Conservation (phyloP, 139 green algal species). For the Parachlorella kessleri region DNA sequence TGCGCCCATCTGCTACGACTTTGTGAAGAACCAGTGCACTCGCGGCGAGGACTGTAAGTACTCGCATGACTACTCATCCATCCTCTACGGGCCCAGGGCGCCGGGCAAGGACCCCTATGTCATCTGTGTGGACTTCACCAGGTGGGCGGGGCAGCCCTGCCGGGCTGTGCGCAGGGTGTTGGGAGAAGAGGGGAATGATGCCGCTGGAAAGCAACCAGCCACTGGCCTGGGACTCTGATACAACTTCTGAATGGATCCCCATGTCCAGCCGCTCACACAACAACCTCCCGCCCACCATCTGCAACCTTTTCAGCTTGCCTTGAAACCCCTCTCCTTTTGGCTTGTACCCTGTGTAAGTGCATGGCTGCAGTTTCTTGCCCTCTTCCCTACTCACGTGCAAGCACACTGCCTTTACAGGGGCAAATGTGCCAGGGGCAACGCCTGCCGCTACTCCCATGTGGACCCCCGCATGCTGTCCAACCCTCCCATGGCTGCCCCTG, state of each 20-base stretch:
- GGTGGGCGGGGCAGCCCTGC: background rate
- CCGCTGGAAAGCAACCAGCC: background rate
- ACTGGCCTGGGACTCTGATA: too few species aligned
- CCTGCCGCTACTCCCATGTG: conserved; percentile 22
- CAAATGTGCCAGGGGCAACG: conserved; percentile 5
- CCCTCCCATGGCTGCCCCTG: background rate
- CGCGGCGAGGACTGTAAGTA: conserved; percentile 77
- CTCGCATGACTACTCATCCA: conserved; percentile 75
- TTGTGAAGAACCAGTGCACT: conserved; percentile 80
- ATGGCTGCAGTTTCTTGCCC: background rate
- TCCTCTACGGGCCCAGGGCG: conserved; percentile 9
- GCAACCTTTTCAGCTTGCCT: too few species aligned
- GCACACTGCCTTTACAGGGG: conserved; percentile 1
- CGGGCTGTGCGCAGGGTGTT: background rate
- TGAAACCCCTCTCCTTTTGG: too few species aligned
- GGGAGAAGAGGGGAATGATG: background rate
- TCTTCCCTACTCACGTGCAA: background rate
- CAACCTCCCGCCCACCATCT: too few species aligned
- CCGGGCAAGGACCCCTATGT: background rate
- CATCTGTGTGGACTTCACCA: conserved; percentile 29
- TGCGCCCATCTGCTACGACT: conserved; percentile 87
- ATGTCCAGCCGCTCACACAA: too few species aligned
- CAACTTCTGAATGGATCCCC: too few species aligned
- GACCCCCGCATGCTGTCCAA: background rate
- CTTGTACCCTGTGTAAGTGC: too few species aligned